phyloP scores from a whole-genome alignment of 768 basidiomycete species.

The Suillus paluster region DNA sequence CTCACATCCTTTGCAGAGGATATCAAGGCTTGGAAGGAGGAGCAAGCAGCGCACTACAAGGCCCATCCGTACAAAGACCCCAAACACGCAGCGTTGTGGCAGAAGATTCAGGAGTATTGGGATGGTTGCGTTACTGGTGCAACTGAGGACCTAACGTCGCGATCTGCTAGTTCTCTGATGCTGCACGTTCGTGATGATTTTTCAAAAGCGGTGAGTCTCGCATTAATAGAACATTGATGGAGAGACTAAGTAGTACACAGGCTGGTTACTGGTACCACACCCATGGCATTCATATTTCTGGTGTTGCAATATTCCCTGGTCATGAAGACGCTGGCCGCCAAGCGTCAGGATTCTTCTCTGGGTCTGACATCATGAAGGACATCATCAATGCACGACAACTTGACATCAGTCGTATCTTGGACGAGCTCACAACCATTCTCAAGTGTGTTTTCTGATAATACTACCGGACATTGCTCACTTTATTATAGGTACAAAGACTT shows the following conservation, averaged over 20 bases:
- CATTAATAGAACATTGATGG: neutral
- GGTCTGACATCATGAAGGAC: neutral
- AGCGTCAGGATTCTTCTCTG: constrained; percentile 1
- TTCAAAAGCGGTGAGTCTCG: neutral
- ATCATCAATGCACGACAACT: constrained; percentile 2
- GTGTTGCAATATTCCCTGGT: constrained; percentile 5
- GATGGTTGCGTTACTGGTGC: neutral
- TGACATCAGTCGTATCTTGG: neutral
- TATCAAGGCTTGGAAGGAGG: constrained; percentile 1
- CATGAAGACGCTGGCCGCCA: constrained; percentile 4
- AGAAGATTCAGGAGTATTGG: constrained; percentile 1
- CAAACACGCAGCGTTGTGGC: neutral
- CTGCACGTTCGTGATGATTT: neutral
- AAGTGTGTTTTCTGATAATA: neutral
- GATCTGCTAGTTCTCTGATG: constrained; percentile 1
- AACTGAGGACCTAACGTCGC: neutral
- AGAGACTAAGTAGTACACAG: neutral
- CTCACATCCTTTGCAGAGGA: neutral
- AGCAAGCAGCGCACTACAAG: constrained; percentile 1
- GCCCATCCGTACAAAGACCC: neutral
- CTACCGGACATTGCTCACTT: neutral
- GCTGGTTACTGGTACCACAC: neutral
- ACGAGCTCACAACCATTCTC: neutral
- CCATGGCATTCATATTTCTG: constrained; percentile 3
- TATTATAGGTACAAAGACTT: neutral